Conservation (phyloP, 306 rosid species). For the cucumber (Cucumis sativus) region DNA sequence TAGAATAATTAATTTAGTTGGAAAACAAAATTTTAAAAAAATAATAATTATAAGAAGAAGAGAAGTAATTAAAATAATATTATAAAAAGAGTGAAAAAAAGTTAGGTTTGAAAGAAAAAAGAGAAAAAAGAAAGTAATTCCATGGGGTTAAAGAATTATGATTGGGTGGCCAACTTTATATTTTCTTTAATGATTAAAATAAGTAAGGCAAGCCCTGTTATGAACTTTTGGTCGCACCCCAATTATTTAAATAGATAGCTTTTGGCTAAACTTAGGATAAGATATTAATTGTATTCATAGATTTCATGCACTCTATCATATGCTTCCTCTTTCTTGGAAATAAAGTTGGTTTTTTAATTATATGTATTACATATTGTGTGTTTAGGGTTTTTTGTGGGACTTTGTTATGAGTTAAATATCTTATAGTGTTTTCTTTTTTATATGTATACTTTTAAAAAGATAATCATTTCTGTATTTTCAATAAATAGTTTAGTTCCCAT, state of each 20-base stretch:
- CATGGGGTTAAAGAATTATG: neutral
- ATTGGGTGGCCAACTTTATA: neutral
- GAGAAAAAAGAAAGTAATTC: neutral
- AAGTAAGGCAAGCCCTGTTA: neutral
- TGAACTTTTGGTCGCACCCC: neutral
- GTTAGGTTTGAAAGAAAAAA: neutral
- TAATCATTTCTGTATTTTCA: neutral
- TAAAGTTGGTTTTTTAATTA: neutral
- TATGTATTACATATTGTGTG: neutral
- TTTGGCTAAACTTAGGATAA: slow-evolving; percentile 5
- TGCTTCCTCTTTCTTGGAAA: slow-evolving; percentile 4
- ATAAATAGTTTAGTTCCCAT: too few relatives aligned
- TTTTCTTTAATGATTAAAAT: neutral
- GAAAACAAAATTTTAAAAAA: neutral
- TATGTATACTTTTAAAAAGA: neutral
- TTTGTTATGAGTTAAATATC: neutral
- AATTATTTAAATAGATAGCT: neutral
- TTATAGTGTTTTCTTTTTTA: neutral
- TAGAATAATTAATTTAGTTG: neutral
- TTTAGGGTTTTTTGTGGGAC: slow-evolving; percentile 1
- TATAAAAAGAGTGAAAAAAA: neutral
- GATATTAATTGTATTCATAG: neutral
- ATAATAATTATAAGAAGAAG: neutral
- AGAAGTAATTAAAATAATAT: neutral
- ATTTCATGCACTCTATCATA: slow-evolving; percentile 1